These are phyloP conservation scores for Whalleya microplaca DNA, from an alignment of 2,329 filamentous ascomycete species.

Conservation along the genomic window DNA sequence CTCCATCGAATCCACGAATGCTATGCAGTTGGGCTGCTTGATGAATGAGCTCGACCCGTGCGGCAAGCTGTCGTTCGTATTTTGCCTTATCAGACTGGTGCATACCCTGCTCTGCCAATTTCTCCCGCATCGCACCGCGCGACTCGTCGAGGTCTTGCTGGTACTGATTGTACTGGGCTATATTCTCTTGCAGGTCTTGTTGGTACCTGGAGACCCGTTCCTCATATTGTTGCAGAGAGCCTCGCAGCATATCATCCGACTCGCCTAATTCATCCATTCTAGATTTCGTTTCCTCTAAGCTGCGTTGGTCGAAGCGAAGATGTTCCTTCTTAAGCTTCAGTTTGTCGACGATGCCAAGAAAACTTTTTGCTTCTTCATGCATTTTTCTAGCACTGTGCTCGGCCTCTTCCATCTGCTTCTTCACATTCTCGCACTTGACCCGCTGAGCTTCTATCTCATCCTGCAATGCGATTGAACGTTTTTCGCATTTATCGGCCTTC, in stretches of 20 bases:
- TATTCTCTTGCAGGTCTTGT: slow-evolving; percentile 65
- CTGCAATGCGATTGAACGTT: slow-evolving; percentile 65
- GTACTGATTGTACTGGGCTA: slow-evolving; percentile 68
- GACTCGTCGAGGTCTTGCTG: slow-evolving; percentile 50
- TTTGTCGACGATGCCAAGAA: slow-evolving; percentile 73
- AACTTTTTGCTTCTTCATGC: slow-evolving; percentile 73
- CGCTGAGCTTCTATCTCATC: slow-evolving; percentile 66
- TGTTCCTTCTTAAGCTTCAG: slow-evolving; percentile 78
- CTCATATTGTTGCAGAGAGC: slow-evolving; percentile 76
- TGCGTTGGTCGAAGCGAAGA: slow-evolving; percentile 69
- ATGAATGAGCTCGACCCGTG: slow-evolving; percentile 74
- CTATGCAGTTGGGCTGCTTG: slow-evolving; percentile 76
- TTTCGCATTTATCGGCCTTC: slow-evolving; percentile 73
- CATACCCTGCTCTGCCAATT: slow-evolving; percentile 71
- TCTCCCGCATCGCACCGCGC: slow-evolving; percentile 52
- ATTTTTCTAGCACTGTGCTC: slow-evolving; percentile 64
- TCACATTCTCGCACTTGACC: slow-evolving; percentile 61
- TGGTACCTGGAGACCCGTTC: slow-evolving; percentile 69
- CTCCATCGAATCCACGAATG: slow-evolving; percentile 82
- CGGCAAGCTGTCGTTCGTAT: slow-evolving; percentile 77
- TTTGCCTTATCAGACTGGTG: slow-evolving; percentile 85
- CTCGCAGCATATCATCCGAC: slow-evolving; percentile 74
- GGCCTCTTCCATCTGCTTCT: slow-evolving; percentile 64
- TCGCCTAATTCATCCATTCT: slow-evolving; percentile 79
- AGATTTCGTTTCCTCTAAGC: slow-evolving; percentile 69